Evolutionary conservation across 2,329 filamentous ascomycete species (phyloP), one percentile per base, ranked within the genome.

Genomic region (Ascochyta fabae): DNA sequence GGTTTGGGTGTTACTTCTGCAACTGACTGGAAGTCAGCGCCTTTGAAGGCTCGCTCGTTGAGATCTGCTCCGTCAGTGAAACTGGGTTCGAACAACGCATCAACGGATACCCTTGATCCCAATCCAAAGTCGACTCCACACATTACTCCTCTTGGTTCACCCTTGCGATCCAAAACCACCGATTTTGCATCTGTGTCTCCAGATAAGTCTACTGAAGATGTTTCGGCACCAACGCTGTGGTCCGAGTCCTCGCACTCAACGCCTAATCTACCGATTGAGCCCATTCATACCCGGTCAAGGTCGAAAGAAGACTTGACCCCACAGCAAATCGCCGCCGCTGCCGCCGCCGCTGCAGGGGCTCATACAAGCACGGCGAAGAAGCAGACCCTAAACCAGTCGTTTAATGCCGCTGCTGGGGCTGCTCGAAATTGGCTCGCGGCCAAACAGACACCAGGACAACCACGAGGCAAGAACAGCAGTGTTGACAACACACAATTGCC

Each of bases 41-140:
- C 51, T 10, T 42, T 55, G 33, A 72, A 80, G 33, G 84, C 87
- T 27, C 83, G 81, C 63, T 79, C 80, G 1, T 79, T 88, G 56
- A 80, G 86, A 41, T 85, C 88, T 2, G 80, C 82, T 34, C 88
- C 88, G 0, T 87, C 24, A 83, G 84, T 93, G 6, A 86, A 84
- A 27, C 86, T 87, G 0, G 88, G 92, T 65, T 81, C 83, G 31
- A 82, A 85, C 0, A 87, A 88, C 59, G 86, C 86, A 19, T 88
- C 92, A 57, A 80, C 70, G 16, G 61, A 86, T 12, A 66, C 68
- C 12, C 49, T 62, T 16, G 85, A 68, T 88, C 88, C 23, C 50
- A 86, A 86, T 35, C 79, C 91, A 35, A 86, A 88, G n/a, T 83
- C 80, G 16, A 81, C 84, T 16, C 81, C 84, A 33, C 80, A 83